These are phyloP conservation scores for Torulaspora microellipsoides DNA, from an alignment of 805 yeast species.

Conservation along the genomic window DNA sequence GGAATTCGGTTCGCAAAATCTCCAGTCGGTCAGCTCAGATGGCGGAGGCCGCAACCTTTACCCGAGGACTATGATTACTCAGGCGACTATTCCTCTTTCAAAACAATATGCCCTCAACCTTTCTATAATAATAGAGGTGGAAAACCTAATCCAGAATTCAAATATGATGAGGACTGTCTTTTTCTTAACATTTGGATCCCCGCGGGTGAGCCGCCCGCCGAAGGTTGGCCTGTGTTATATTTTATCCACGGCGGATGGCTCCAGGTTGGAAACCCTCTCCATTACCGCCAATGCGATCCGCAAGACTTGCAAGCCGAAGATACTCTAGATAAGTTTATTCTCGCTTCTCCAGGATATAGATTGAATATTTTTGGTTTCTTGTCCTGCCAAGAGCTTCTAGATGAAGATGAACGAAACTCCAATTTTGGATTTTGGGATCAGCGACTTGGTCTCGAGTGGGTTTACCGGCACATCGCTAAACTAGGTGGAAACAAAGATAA, in stretches of 20 bases:
- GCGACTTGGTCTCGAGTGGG: constrained; percentile 44
- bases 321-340: constrained; percentile 34
- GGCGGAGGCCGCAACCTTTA: constrained; percentile 33
- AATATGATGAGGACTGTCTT: constrained; percentile 34
- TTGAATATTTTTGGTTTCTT: constrained; percentile 39
- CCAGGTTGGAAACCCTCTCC: constrained; percentile 34
- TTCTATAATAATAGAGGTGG: constrained; percentile 9
- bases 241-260: constrained; percentile 45
- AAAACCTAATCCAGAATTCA: constrained; percentile 28
- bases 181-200: constrained; percentile 40
- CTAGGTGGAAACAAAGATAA: constrained; percentile 46
- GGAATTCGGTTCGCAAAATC: constrained; percentile 37
- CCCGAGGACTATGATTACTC: constrained; percentile 37
- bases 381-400: constrained; percentile 37
- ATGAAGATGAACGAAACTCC: constrained; percentile 31
- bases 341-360: constrained; percentile 40
- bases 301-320: constrained; percentile 28
- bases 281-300: constrained; percentile 22
- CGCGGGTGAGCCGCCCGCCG: constrained; percentile 32
- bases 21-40: constrained; percentile 32
- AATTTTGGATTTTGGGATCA: constrained; percentile 48
- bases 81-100: constrained; percentile 37
- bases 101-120: constrained; percentile 39
- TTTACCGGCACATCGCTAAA: constrained; percentile 36
- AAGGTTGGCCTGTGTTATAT: constrained; percentile 41